Evolutionary conservation across 305 asterid species (phyloP).

Genomic region (Coffea humblotiana): DNA sequence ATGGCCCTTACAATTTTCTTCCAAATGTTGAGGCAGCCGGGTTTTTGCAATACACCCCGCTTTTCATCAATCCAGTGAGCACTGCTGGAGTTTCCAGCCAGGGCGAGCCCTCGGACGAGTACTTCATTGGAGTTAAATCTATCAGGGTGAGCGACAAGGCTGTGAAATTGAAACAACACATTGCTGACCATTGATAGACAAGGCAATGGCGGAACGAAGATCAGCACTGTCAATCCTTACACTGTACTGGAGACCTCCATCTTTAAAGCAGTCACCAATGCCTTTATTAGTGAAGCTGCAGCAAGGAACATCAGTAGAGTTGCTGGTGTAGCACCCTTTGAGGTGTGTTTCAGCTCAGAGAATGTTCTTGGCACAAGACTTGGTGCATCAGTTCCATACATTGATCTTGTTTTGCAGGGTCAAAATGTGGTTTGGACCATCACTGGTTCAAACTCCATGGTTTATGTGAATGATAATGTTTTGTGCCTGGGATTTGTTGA

Average conservation of each 20-base stretch:
- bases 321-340: constrained; percentile 53
- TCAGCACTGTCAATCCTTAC: constrained; percentile 69
- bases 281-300: constrained; percentile 37
- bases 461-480: constrained; percentile 29
- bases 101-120: constrained; percentile 61
- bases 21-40: constrained; percentile 36
- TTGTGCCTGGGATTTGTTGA: constrained; percentile 62
- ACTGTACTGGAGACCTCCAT: constrained; percentile 56
- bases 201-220: constrained; percentile 59
- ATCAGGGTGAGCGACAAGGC: constrained; percentile 31
- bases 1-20: constrained; percentile 34
- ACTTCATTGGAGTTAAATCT: constrained; percentile 52
- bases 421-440: constrained; percentile 56
- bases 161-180: constrained; percentile 35
- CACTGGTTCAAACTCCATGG: constrained; percentile 74
- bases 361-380: constrained; percentile 45
- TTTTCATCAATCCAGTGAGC: constrained; percentile 60
- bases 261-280: constrained; percentile 41
- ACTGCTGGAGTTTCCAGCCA: constrained; percentile 36
- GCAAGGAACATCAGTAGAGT: constrained; percentile 47
- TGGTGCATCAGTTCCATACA: constrained; percentile 58
- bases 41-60: constrained; percentile 49
- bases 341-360: constrained; percentile 48
- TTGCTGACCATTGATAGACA: constrained; percentile 40
- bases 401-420: constrained; percentile 53